Base-by-base conservation (phyloP, 495 filamentous ascomycete species). In the Clohesyomyces aquaticus region DNA sequence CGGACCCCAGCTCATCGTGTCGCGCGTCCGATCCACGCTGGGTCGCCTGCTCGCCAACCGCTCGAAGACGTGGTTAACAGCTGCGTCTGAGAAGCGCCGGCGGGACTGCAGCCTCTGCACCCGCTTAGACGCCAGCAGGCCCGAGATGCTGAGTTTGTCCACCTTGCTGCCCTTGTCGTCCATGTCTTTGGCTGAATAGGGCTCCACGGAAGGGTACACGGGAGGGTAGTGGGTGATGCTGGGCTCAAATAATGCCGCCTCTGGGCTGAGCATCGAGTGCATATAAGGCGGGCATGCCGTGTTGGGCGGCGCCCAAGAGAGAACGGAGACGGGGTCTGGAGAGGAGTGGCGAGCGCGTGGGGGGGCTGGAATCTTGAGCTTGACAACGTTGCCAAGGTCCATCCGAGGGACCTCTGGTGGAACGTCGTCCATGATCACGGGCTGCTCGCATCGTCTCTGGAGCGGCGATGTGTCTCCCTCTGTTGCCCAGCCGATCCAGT, bases 101-200 rank as follows among this genome's bases (percentile, higher is more conserved):
- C n/a, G n/a, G n/a, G n/a, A n/a, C n/a, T n/a, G n/a, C n/a, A n/a
- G 47, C 35, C 18, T 56, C 26, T 53, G 58, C 52, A 63, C 35
- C 43, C 48, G 53, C 52, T 63, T 62, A 0, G 65, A 47, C 10
- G 65, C 51, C 19, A 62, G 48, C n/a, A 63, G 41, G 4, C 65
- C 65, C 1, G 65, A 57, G 38, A 67, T 67, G 65, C 58, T 67
- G 12, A 63, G 59, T 25, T 67, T 67, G 45, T 67, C 59, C n/a
- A 66, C 49, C 2, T 26, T 41, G 19, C 42, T 23, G 12, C 61
- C 52, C 0, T 21, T 27, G 6, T 29, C 32, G 32, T 38, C 6
- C 6, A 38, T 38, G 32, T 14, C 32, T n/a, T n/a, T n/a, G n/a
- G n/a, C n/a, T n/a, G n/a, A n/a, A n/a, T n/a, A n/a, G n/a, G n/a